Base-by-base conservation (phyloP, 441 rosid genomes). In the Manihot esculenta region DNA sequence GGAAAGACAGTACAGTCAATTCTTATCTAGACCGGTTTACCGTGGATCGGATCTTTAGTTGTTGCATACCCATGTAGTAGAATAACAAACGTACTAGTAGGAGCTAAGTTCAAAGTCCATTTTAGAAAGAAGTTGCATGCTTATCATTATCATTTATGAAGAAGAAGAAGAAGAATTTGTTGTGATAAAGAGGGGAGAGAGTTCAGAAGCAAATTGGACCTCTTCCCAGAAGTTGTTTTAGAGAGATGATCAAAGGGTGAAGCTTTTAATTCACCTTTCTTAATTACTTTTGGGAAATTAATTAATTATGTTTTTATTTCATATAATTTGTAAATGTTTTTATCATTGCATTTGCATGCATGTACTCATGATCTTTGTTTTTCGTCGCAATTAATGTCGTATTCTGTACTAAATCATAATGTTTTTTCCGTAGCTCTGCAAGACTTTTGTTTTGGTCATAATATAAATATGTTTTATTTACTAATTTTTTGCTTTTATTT, bases 231-330 rank as follows among this genome's bases (percentile, higher is more conserved):
- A n/a, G n/a, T n/a, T n/a, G n/a, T n/a, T n/a, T n/a, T n/a, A n/a
- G n/a, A n/a, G n/a, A n/a, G 20, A 18, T 10, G 56, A 62, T 51
- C 54, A 51, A 51, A 15, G 63, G 55, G 68, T 69, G 66, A 59
- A 75, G 69, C 30, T 80, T 78, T 81, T 64, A 49, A 51, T 65
- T 79, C 80, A 71, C 75, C 75, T 67, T 38, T 56, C 10, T 33
- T 42, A 49, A 42, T 20, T 35, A 13, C 66, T n/a, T 38, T 30
- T 44, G 14, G 30, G n/a, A n/a, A n/a, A n/a, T 42, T 54, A 27
- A 58, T 10, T 23, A 2, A 20, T 26, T 35, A 35, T 35, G 4
- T 35, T 2, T n/a, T 12, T 47, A 15, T 38, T 71, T 44, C 75
- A 64, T 65, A 74, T 65, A 74, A 76, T 71, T 35, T 79, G 74